Percentiles rank a stretch among this genome's conserved stretches.
Evolutionary conservation across 2,329 filamentous ascomycete species (phyloP).

Genomic region (Fusarium albosuccineum): DNA sequence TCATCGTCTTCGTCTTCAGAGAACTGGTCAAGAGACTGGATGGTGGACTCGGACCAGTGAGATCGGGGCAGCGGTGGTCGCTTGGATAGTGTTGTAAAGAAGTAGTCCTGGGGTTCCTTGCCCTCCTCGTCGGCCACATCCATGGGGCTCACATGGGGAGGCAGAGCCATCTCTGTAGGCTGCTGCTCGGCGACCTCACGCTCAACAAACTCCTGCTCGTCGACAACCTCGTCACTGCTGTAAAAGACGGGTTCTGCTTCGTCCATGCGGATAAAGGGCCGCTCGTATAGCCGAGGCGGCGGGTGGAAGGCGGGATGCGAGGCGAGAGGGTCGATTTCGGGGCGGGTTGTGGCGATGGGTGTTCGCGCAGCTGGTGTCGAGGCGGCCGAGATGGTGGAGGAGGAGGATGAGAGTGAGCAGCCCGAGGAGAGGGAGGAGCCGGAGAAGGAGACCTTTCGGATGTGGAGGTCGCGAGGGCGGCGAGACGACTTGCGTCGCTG

Average conservation of each 20-base stretch:
- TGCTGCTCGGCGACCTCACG: slow-evolving; percentile 45
- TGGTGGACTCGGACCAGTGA: slow-evolving; percentile 60
- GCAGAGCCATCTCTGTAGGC: slow-evolving; percentile 48
- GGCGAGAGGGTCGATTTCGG: slow-evolving; percentile 51
- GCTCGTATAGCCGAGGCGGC: slow-evolving; percentile 54
- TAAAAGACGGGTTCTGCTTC: slow-evolving; percentile 47
- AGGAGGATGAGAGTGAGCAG: slow-evolving; percentile 53
- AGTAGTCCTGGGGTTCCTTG: slow-evolving; percentile 51
- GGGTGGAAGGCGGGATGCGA: slow-evolving; percentile 53
- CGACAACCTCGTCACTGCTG: slow-evolving; percentile 38
- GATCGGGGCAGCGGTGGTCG: slow-evolving; percentile 52
- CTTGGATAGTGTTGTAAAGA: slow-evolving; percentile 47
- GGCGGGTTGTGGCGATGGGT: slow-evolving; percentile 43
- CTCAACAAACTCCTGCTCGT: slow-evolving; percentile 44
- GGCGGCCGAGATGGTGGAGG: slow-evolving; percentile 46
- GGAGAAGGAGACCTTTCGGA: slow-evolving; percentile 58
- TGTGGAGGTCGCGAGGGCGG: slow-evolving; percentile 54
- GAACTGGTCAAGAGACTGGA: slow-evolving; percentile 47
- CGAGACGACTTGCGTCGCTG: slow-evolving; percentile 52
- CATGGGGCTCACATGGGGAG: slow-evolving; percentile 46
- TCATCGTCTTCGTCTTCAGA: slow-evolving; percentile 39
- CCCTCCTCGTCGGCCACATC: slow-evolving; percentile 41
- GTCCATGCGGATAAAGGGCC: slow-evolving; percentile 50
- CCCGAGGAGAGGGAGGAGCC: slow-evolving; percentile 55
- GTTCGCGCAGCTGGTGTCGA: slow-evolving; percentile 37